Percentiles rank a stretch among this genome's conserved stretches.
These are phyloP conservation scores for Boechera retrofracta DNA, from an alignment of 345 rosid species.

Conservation along the genomic window DNA sequence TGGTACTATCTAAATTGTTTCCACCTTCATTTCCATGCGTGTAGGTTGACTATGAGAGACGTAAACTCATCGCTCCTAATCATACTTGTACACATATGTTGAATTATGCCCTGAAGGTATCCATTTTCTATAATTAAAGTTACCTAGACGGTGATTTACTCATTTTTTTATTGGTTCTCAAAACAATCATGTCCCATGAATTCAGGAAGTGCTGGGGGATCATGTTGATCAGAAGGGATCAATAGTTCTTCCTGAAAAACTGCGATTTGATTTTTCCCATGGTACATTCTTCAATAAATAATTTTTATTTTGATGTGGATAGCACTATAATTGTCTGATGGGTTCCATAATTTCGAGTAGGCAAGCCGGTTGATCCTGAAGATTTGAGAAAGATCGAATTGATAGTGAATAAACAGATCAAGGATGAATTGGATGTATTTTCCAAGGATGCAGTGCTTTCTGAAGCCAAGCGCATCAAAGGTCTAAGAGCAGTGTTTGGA, in stretches of 20 bases:
- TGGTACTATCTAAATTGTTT: neutral
- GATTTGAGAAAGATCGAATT: conserved; percentile 76
- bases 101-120: conserved; percentile 93
- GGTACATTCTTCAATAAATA: conserved; percentile 53
- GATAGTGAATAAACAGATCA: conserved; percentile 89
- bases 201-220: conserved; percentile 91
- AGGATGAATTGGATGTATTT: conserved; percentile 83
- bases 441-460: conserved; percentile 77
- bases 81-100: conserved; percentile 98
- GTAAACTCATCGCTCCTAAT: conserved; percentile 89
- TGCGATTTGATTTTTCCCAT: conserved; percentile 97
- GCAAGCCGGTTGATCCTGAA: conserved; percentile 84
- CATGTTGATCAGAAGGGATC: conserved; percentile 99
- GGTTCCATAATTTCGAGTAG: conserved; percentile 48
- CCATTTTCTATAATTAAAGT: neutral
- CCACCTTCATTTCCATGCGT: conserved; percentile 1
- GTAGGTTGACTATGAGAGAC: conserved; percentile 94
- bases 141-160: neutral
- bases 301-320: conserved; percentile 32
- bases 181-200: conserved; percentile 19
- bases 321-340: conserved; percentile 10
- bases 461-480: conserved; percentile 77
- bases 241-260: conserved; percentile 92
- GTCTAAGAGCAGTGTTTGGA: conserved; percentile 96
- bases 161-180: conserved; percentile 2